Percentiles rank a stretch among this genome's conserved stretches.
Evolutionary conservation across 2,329 filamentous ascomycete species (phyloP).

Genomic region (Colletotrichum abscissum): DNA sequence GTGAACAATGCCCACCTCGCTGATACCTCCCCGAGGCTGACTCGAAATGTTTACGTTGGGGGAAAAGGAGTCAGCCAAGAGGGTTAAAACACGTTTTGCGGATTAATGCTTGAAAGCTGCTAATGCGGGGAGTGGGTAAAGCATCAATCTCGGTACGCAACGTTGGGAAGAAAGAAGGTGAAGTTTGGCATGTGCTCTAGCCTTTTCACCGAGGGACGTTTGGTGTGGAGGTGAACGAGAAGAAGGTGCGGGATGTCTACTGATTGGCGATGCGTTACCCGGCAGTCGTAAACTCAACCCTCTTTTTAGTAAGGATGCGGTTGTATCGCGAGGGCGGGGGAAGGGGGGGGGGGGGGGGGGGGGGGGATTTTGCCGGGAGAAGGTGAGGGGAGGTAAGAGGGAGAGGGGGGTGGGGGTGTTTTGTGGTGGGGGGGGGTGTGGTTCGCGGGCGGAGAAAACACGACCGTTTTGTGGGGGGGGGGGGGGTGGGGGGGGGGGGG

Average conservation of each 20-base stretch:
- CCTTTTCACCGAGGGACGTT: background rate
- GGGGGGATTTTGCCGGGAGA: no score
- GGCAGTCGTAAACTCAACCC: background rate
- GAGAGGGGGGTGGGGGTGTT: no score
- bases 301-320: background rate
- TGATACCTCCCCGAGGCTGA: background rate
- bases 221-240: background rate
- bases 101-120: conserved; percentile 7
- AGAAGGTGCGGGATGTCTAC: background rate
- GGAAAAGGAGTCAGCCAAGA: no score
- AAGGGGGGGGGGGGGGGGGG: no score
- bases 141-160: conserved; percentile 20
- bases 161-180: background rate
- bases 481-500: background rate
- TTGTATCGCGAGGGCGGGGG: background rate
- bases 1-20: background rate
- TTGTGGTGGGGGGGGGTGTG: no score
- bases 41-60: background rate
- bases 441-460: no score
- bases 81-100: conserved; percentile 4
- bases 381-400: no score
- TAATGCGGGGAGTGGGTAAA: background rate
- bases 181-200: conserved; percentile 24
- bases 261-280: conserved; percentile 8
- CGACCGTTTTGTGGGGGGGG: no score